phyloP scores from a whole-genome alignment of 768 basidiomycete species.

The Daedaleopsis nitida region DNA sequence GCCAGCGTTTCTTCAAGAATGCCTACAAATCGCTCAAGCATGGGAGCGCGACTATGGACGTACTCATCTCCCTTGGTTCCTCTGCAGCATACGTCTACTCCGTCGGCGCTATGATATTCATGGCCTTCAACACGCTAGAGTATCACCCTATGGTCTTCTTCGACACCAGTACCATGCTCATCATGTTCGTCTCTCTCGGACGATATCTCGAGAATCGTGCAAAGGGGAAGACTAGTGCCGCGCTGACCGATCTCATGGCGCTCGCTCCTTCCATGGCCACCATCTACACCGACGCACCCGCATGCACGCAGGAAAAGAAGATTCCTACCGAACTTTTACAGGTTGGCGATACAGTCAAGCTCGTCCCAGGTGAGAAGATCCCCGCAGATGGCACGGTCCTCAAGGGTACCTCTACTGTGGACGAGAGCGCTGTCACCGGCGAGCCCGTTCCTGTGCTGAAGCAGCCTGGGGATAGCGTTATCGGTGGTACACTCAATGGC shows the following conservation, averaged over 20 bases:
- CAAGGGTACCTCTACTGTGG: slow-evolving; percentile 82
- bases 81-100: slow-evolving; percentile 95
- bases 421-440: slow-evolving; percentile 96
- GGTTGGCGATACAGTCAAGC: slow-evolving; percentile 89
- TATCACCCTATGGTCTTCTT: slow-evolving; percentile 91
- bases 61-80: slow-evolving; percentile 93
- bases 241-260: slow-evolving; percentile 94
- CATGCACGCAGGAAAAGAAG: slow-evolving; percentile 82
- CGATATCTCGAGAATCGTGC: slow-evolving; percentile 95
- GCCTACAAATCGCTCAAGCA: slow-evolving; percentile 93
- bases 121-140: slow-evolving; percentile 64
- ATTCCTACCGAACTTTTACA: slow-evolving; percentile 95
- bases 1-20: slow-evolving; percentile 81
- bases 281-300: slow-evolving; percentile 86
- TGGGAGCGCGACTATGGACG: slow-evolving; percentile 94
- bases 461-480: slow-evolving; percentile 80
- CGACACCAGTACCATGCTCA: slow-evolving; percentile 98
- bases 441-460: slow-evolving; percentile 91
- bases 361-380: slow-evolving; percentile 95
- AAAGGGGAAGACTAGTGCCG: slow-evolving; percentile 96
- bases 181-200: slow-evolving; percentile 95
- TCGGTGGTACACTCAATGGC: slow-evolving; percentile 97
- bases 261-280: slow-evolving; percentile 94
- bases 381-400: slow-evolving; percentile 94
- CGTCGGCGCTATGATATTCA: slow-evolving; percentile 63